Base-by-base conservation (phyloP, 2,329 filamentous ascomycete species). In the Alternaria novae-zelandiae region DNA sequence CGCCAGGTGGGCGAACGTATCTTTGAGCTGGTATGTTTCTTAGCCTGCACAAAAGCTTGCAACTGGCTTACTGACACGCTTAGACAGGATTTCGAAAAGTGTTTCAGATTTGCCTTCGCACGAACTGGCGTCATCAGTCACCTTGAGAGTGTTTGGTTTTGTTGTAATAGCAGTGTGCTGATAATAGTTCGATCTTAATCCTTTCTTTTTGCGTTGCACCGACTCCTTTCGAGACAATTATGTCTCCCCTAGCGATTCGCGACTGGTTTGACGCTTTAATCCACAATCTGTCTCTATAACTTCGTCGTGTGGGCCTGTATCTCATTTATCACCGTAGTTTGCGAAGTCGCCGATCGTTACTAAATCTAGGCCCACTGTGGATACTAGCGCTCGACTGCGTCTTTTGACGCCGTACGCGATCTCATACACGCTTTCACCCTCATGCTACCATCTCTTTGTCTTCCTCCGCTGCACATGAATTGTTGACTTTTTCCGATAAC, bases 1-100 rank as follows among this genome's bases (percentile, higher is more conserved):
- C 67, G 20, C 75, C 75, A 0, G 72, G 72, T 3, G 75, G 75
- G 4, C 71, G 76, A 50, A 77, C 72, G 7, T 79, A 79, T 57
- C 59, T 79, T 63, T 79, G 25, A 67, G 55, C 6, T 43, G 26
- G 56, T 54, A 55, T 32, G 5, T 41, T 6, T 43, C 15, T 20
- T 4, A 23, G 8, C 17, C 8, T 11, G 6, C 21, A 32, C 12
- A 1, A 32, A 17, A 2, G 7, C 28, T 51, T 23, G 17, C 13
- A 1, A 21, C 5, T 51, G 15, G 49, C 49, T 51, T 15, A 51
- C 12, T 51, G 5, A 15, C 21, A 21, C 10, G 32, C 32, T n/a
- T n/a, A 36, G 11, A 11, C 0, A n/a, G 1, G 47, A 1, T 51
- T 20, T 17, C 2, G 13, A 7, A 0, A 51, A 1, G 21, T 28